Conservation (phyloP, 1,284 basidiomycete genomes). For the Sporisorium exsertum region DNA sequence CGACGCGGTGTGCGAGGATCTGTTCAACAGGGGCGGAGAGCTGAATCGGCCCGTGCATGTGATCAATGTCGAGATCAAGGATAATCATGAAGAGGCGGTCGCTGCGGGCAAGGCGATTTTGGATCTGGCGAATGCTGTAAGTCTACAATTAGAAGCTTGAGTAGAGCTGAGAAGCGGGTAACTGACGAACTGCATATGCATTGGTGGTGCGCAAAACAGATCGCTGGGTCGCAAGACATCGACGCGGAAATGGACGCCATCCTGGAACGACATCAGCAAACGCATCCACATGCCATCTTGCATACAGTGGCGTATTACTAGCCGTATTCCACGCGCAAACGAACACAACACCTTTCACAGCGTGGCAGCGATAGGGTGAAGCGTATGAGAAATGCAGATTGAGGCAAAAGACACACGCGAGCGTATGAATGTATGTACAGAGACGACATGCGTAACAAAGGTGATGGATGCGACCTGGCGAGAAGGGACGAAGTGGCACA, state of each 20-base stretch:
- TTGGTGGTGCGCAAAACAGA: conserved; percentile 69
- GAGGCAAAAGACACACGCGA: neutral
- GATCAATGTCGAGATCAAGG: conserved; percentile 98
- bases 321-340: too few species aligned
- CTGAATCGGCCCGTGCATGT: conserved; percentile 93
- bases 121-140: conserved; percentile 87
- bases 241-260: conserved; percentile 92
- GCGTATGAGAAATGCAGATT: neutral
- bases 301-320: conserved; percentile 76
- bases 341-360: too few species aligned
- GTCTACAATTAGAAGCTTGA: neutral
- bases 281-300: conserved; percentile 89
- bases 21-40: conserved; percentile 88
- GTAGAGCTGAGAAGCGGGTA: too few species aligned
- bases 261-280: conserved; percentile 83
- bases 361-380: conserved; percentile 1
- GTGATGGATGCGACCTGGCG: neutral
- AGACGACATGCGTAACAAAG: neutral
- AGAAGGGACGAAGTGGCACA: neutral
- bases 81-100: conserved; percentile 97
- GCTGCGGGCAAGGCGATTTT: conserved; percentile 95
- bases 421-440: neutral
- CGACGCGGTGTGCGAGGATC: conserved; percentile 97
- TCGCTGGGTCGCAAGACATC: conserved; percentile 74
- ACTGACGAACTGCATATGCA: too few species aligned